A percentile compares a stretch with the other conserved stretches of the same genome.
Evolutionary conservation across 768 basidiomycete species (phyloP).

Genomic region (Boletus vinaceobasis): DNA sequence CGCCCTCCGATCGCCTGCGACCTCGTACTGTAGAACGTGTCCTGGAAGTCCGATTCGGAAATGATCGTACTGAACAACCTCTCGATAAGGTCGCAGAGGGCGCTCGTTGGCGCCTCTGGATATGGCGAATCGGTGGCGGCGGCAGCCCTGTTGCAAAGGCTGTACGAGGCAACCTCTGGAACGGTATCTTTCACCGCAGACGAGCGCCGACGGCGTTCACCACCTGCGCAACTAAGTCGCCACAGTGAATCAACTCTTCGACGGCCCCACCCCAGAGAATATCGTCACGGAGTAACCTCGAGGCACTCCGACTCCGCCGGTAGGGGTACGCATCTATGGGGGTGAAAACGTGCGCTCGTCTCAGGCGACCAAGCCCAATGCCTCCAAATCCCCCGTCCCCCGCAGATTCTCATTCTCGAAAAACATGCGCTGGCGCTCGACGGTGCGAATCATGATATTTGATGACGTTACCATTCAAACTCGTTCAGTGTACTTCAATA

Average conservation of each 20-base stretch:
- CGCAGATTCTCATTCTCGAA: constrained; percentile 79
- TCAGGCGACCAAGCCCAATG: constrained; percentile 98
- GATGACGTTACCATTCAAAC: no score
- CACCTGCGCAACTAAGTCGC: constrained; percentile 83
- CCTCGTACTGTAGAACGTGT: constrained; percentile 35
- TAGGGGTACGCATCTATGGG: constrained; percentile 79
- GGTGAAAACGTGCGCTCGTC: constrained; percentile 88
- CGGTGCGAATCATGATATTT: constrained; percentile 59
- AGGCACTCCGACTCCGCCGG: constrained; percentile 63
- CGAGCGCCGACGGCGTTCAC: constrained; percentile 48
- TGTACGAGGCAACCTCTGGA: constrained; percentile 79
- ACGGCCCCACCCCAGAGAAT: constrained; percentile 82
- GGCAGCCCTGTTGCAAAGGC: constrained; percentile 76
- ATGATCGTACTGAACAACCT: constrained; percentile 63
- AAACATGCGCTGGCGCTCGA: constrained; percentile 96
- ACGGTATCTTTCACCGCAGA: constrained; percentile 41
- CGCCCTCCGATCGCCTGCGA: no score
- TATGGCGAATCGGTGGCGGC: constrained; percentile 88
- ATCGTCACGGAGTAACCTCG: constrained; percentile 57
- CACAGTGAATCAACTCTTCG: constrained; percentile 91
- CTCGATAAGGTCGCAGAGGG: constrained; percentile 67
- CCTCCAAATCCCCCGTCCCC: constrained; percentile 78
- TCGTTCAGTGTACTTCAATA: no score
- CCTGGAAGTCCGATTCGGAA: constrained; percentile 63
- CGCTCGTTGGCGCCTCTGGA: constrained; percentile 88